Evolutionary conservation across 2,329 filamentous ascomycete genomes (phyloP), one percentile per base, ranked within the genome.

Genomic region (Fusarium stilboides): DNA sequence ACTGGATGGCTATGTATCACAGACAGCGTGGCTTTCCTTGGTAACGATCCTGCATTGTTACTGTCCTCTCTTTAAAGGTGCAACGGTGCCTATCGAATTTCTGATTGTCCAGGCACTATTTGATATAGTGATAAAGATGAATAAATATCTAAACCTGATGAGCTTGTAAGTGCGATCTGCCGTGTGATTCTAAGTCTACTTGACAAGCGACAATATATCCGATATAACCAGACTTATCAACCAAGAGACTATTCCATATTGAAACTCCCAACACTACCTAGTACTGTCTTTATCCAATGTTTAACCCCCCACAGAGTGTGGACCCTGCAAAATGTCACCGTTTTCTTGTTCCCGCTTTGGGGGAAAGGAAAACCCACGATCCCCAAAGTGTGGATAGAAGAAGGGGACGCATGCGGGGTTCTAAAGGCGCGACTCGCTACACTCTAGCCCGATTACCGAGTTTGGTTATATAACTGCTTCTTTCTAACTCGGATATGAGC

Each of bases 391-490:
- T 59, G 47, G 51, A 53, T 40, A 37, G 40, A 20, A 8, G 33
- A 26, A 31, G 28, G 22, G 39, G 19, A 31, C 34, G n/a, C 33
- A 50, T 71, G 70, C 61, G 70, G 70, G 70, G 69, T 68, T 54
- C 31, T 26, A 20, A 46, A 36, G n/a, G 31, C 26, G 40, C 31
- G 54, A 58, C 57, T 72, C 70, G 70, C 70, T 73, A 24, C 36
- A 26, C 39, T 57, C 45, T 64, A 67, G 42, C 61, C 68, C 70
- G 70, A 71, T 49, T 46, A 17, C 69, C 62, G 70, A 64, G 34
- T 52, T 33, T 46, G 55, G 15, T 22, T 68, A 55, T 62, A 46
- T 65, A 65, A 34, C 26, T 13, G 19, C 45, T 43, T 62, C 22
- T 26, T 42, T 49, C 47, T 37, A 31, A 24, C 34, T 26, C 17